These are phyloP conservation scores for Friedmanniomyces simplex DNA, from an alignment of 495 filamentous ascomycete genomes.

Conservation along the genomic window DNA sequence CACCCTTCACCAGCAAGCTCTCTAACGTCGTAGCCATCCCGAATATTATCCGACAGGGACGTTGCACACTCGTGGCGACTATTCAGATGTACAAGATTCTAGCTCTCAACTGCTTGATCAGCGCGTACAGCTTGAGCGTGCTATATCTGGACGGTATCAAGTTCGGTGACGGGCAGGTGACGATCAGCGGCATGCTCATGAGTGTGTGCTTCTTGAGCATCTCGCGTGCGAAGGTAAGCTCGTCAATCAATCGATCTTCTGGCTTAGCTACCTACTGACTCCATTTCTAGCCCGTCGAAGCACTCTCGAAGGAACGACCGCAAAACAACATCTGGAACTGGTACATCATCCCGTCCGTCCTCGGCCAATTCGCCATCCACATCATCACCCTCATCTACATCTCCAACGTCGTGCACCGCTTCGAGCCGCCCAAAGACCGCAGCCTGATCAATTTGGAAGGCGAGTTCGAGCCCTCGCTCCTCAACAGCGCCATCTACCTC, in stretches of 20 bases:
- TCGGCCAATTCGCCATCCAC: slow-evolving; percentile 95
- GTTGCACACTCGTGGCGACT: slow-evolving; percentile 92
- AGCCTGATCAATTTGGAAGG: slow-evolving; percentile 76
- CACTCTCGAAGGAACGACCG: slow-evolving; percentile 89
- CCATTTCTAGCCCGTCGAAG: slow-evolving; percentile 64
- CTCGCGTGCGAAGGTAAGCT: slow-evolving; percentile 69
- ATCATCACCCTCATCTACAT: slow-evolving; percentile 92
- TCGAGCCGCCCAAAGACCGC: slow-evolving; percentile 60
- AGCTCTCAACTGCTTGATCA: slow-evolving; percentile 95
- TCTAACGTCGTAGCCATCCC: slow-evolving; percentile 95
- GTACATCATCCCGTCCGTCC: slow-evolving; percentile 96
- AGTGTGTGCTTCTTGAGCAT: slow-evolving; percentile 98
- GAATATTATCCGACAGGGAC: slow-evolving; percentile 95
- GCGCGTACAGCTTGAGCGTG: slow-evolving; percentile 92
- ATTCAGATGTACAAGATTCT: slow-evolving; percentile 99
- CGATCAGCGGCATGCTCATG: slow-evolving; percentile 99
- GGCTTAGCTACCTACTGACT: slow-evolving; percentile 1
- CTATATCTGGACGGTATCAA: slow-evolving; percentile 98
- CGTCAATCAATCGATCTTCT: not conserved
- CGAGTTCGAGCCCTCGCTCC: slow-evolving; percentile 85
- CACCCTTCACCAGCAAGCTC: slow-evolving; percentile 95
- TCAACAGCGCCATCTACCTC: slow-evolving; percentile 96
- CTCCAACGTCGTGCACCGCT: slow-evolving; percentile 70
- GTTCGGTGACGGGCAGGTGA: slow-evolving; percentile 96
- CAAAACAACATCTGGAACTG: slow-evolving; percentile 99